phyloP scores from a whole-genome alignment of 2,329 filamentous ascomycete genomes.

The Blastomyces emzantsi region DNA sequence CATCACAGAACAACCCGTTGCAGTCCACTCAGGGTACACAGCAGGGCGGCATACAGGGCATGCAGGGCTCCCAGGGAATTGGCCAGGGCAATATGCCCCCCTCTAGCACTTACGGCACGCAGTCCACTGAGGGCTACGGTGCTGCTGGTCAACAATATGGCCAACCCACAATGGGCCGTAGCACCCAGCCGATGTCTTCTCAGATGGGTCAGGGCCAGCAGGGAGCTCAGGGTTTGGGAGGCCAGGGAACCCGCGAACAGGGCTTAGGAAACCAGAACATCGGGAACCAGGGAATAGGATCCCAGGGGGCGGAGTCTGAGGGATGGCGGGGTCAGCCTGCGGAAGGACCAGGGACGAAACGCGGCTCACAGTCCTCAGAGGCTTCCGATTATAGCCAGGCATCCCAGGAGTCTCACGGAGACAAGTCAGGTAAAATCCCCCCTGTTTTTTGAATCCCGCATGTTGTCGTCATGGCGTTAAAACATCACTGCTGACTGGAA shows the following conservation, averaged over 20 bases:
- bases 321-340: not conserved
- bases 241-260: not conserved
- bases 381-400: constrained; percentile 4
- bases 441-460: not conserved
- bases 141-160: not conserved
- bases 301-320: not conserved
- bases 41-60: not conserved
- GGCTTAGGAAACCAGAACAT: not conserved
- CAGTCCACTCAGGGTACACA: not conserved
- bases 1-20: not conserved
- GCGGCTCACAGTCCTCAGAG: constrained; percentile 3
- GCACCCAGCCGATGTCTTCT: not conserved
- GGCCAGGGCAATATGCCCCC: not conserved
- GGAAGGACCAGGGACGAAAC: constrained; percentile 1
- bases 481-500: not conserved
- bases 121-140: constrained; percentile 5
- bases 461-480: not conserved
- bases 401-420: not conserved
- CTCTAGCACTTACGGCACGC: not conserved
- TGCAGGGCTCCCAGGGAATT: not conserved
- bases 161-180: not conserved
- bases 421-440: constrained; percentile 8
- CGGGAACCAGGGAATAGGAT: constrained; percentile 7
- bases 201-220: not conserved
- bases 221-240: not conserved